Evolutionary conservation across 148 eudicot species (phyloP).

Genomic region (Chenopodium berlandieri): DNA sequence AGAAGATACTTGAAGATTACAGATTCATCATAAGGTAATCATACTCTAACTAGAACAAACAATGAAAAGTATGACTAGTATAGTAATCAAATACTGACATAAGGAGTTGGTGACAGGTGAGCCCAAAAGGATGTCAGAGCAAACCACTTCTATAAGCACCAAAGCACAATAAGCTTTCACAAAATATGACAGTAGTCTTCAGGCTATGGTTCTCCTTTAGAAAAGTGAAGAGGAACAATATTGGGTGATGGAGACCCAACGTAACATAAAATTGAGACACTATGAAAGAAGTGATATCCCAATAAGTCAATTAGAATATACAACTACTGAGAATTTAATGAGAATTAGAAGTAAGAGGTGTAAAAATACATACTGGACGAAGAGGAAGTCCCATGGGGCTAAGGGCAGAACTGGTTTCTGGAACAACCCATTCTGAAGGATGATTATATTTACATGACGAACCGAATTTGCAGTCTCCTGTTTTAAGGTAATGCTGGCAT

Average conservation of each 20-base stretch:
- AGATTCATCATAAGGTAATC: neutral
- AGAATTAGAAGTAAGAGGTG: neutral
- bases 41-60: neutral
- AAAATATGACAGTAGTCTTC: neutral
- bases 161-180: neutral
- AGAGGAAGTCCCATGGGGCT: constrained; percentile 89
- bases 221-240: neutral
- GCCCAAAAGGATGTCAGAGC: neutral
- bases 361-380: constrained; percentile 63
- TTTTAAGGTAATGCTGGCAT: constrained; percentile 84
- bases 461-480: constrained; percentile 93
- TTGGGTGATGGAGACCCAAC: neutral
- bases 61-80: neutral
- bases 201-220: neutral
- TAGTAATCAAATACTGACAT: neutral
- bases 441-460: constrained; percentile 89
- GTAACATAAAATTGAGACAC: neutral
- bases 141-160: neutral
- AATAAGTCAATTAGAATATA: neutral
- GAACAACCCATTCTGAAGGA: constrained; percentile 64
- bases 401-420: constrained; percentile 46
- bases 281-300: constrained; percentile 1
- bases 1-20: neutral
- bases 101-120: neutral
- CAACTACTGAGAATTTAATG: neutral